Conservation (phyloP, 2,329 filamentous ascomycete species). For the Tolypocladium album region DNA sequence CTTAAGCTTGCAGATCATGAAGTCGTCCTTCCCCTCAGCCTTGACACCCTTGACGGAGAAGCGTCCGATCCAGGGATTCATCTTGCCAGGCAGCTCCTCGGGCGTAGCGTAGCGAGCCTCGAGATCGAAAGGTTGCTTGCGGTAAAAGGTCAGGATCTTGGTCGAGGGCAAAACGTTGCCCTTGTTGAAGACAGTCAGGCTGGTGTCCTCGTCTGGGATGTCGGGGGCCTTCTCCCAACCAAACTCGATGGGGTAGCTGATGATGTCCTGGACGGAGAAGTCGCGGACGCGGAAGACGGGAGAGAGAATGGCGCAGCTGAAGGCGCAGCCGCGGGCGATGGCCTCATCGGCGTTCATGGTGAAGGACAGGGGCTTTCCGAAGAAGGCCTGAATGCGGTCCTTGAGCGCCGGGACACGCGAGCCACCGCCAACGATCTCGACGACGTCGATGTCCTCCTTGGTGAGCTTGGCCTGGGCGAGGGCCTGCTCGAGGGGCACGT, state of each 20-base stretch:
- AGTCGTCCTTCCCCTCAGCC: conserved; percentile 85
- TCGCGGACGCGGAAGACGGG: conserved; percentile 97
- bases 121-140: conserved; percentile 92
- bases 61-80: conserved; percentile 88
- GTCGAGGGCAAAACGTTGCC: conserved; percentile 96
- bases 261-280: conserved; percentile 94
- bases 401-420: conserved; percentile 92
- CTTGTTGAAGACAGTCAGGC: conserved; percentile 92
- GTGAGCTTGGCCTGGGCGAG: conserved; percentile 88
- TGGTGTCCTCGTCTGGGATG: conserved; percentile 97
- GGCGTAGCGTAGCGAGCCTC: conserved; percentile 90
- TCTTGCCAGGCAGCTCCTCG: conserved; percentile 76
- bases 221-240: conserved; percentile 97
- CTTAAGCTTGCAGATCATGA: conserved; percentile 99
- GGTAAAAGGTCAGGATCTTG: conserved; percentile 98
- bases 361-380: conserved; percentile 85
- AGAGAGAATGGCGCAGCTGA: conserved; percentile 94
- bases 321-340: conserved; percentile 87
- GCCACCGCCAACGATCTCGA: conserved; percentile 91
- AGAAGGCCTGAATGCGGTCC: conserved; percentile 80
- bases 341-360: conserved; percentile 98
- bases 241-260: conserved; percentile 97
- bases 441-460: conserved; percentile 80
- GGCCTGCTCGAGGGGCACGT: conserved; percentile 74
- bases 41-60: conserved; percentile 98